Evolutionary conservation across 1,139 yeast genomes (phyloP), one percentile per base, ranked within the genome.

Genomic region (Ogataea hybrid): DNA sequence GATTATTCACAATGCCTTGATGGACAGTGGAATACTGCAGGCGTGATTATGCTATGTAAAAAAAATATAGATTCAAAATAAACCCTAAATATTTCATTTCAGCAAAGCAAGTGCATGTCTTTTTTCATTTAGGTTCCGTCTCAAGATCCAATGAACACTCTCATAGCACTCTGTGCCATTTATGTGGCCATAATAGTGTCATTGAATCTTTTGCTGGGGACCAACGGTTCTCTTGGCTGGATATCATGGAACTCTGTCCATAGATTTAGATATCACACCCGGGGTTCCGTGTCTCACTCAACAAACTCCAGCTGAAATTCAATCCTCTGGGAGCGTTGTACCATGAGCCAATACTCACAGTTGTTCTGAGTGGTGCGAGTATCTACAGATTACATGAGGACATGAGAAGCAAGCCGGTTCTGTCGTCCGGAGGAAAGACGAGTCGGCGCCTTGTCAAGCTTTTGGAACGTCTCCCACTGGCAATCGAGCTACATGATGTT

Each of bases 11-110:
- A 89, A 89, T 61, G 74, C 89, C 21, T 73, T 89, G 51, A 80
- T 81, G 62, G 96, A 88, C 57, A 84, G 94, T 53, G 97, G 97
- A 39, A 77, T 89, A 42, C 68, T 87, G 50, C 79, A 53, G 23
- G 36, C 54, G n/a, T 45, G 37, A 39, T 22, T 11, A n/a, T 11
- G 31, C 16, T 7, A 9, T 27, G 15, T 18, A 11, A 11, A 5
- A 22, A 32, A 23, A 23, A 34, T 27, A n/a, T 16, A 16, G 28
- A 23, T 9, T 7, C 21, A 20, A 11, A 28, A 35, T 28, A 16
- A 28, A 33, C 8, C 12, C 15, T 15, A 21, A 25, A 23, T 12
- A 25, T 12, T 28, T 28, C 18, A 17, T 12, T 28, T 28, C 18
- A 17, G 21, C 6, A 16, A 15, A 28, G 30, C 31, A 28, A 28